Conservation (phyloP, 2,329 filamentous ascomycete genomes). For the Paraconiothyrium sp. region DNA sequence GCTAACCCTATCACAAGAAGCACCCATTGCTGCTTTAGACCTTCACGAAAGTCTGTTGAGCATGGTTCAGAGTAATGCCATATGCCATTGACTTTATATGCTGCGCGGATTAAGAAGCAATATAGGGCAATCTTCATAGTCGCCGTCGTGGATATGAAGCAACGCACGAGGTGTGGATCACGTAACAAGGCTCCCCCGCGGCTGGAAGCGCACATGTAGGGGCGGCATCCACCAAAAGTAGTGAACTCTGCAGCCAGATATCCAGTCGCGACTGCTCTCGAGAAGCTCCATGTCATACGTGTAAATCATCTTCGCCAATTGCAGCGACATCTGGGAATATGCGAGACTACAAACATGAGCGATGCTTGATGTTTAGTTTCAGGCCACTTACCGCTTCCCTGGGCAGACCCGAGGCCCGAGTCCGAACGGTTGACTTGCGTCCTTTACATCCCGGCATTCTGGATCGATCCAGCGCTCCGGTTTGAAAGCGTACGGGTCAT, state of each 20-base stretch:
- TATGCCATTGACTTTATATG: not conserved
- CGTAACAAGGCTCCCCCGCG: not conserved
- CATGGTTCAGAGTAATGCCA: slow-evolving; percentile 1
- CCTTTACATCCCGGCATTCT: slow-evolving; percentile 21
- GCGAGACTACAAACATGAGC: slow-evolving; percentile 22
- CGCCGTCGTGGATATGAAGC: not conserved
- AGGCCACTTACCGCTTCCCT: slow-evolving; percentile 18
- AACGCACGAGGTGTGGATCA: not conserved
- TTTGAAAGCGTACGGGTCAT: slow-evolving; percentile 30
- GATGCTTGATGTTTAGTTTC: not conserved
- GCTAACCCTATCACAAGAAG: slow-evolving; percentile 16
- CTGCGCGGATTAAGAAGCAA: not conserved
- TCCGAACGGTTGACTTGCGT: slow-evolving; percentile 26
- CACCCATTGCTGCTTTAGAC: slow-evolving; percentile 18
- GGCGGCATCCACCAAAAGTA: slow-evolving; percentile 17
- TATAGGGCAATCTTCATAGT: not conserved
- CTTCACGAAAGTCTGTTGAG: slow-evolving; percentile 21
- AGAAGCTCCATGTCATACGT: slow-evolving; percentile 50
- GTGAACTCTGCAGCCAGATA: slow-evolving; percentile 7
- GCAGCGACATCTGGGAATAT: slow-evolving; percentile 41
- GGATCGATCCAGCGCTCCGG: slow-evolving; percentile 41
- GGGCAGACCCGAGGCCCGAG: slow-evolving; percentile 33
- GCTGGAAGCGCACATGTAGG: slow-evolving; percentile 8
- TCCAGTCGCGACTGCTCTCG: slow-evolving; percentile 14
- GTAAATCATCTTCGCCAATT: slow-evolving; percentile 50